Conservation (phyloP, 116 monocot species). For the Papilionanthe hybrid region DNA sequence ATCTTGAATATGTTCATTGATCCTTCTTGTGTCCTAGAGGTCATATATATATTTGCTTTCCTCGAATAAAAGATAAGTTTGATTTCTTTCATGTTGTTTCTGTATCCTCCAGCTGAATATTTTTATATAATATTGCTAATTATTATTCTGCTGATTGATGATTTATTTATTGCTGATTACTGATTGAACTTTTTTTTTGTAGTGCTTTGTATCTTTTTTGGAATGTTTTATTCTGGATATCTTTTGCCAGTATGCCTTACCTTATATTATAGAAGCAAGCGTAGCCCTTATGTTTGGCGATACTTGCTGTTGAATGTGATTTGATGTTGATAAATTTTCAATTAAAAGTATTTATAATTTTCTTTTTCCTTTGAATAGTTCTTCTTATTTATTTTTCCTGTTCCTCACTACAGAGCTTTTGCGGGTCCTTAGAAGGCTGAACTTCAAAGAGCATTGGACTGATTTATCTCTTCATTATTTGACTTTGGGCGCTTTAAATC, state of each 20-base stretch:
- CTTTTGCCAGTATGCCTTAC: no score
- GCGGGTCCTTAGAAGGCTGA: slow-evolving; percentile 77
- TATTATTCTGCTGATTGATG: slow-evolving; percentile 1
- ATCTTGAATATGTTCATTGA: background rate
- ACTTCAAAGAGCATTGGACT: slow-evolving; percentile 73
- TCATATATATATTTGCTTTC: background rate
- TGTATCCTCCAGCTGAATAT: background rate
- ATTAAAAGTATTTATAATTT: background rate
- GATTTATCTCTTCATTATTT: slow-evolving; percentile 75
- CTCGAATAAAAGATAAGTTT: background rate
- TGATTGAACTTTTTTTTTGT: background rate
- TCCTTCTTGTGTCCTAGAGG: background rate
- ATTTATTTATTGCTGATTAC: background rate
- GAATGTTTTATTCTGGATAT: no score
- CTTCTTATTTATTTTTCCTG: background rate
- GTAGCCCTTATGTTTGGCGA: background rate
- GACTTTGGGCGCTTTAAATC: slow-evolving; percentile 58
- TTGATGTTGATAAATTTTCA: background rate
- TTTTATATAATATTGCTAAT: background rate
- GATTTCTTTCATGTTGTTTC: background rate
- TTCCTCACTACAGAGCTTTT: slow-evolving; percentile 68
- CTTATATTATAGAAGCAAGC: no score
- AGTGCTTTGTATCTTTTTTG: no score
- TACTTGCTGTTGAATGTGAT: slow-evolving; percentile 5
- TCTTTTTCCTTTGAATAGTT: background rate